phyloP scores from a whole-genome alignment of 805 yeast genomes.

The Candida multigemmis region DNA sequence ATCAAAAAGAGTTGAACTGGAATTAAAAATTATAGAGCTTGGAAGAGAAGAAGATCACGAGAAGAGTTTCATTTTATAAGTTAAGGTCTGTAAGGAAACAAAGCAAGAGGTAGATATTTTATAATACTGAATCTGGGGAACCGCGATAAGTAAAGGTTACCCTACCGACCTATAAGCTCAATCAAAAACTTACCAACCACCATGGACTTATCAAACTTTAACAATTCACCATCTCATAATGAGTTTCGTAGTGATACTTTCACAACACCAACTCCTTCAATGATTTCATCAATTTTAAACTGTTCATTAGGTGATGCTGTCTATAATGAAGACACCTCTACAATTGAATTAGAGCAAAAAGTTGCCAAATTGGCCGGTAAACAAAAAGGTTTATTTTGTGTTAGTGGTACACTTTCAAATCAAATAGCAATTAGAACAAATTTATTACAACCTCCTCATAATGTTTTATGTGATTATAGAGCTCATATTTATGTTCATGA shows the following conservation, averaged over 20 bases:
- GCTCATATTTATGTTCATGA: conserved; percentile 79
- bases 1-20: too few species aligned
- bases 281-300: conserved; percentile 46
- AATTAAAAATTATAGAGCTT: too few species aligned
- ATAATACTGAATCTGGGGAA: too few species aligned
- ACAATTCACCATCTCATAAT: conserved; percentile 19
- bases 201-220: conserved; percentile 9
- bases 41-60: too few species aligned
- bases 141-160: too few species aligned
- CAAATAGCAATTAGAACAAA: conserved; percentile 78
- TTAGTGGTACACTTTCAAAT: conserved; percentile 85
- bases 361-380: conserved; percentile 69
- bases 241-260: conserved; percentile 68
- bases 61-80: too few species aligned
- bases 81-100: too few species aligned
- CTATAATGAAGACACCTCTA: conserved; percentile 74
- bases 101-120: too few species aligned
- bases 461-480: conserved; percentile 79
- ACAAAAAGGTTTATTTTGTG: conserved; percentile 74
- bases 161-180: too few species aligned
- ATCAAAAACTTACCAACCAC: too few species aligned
- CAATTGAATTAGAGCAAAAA: conserved; percentile 51
- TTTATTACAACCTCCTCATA: conserved; percentile 72
- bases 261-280: conserved; percentile 73
- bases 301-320: conserved; percentile 81